Conservation (phyloP, 2,329 filamentous ascomycete species). For the Monosporascus sp. region DNA sequence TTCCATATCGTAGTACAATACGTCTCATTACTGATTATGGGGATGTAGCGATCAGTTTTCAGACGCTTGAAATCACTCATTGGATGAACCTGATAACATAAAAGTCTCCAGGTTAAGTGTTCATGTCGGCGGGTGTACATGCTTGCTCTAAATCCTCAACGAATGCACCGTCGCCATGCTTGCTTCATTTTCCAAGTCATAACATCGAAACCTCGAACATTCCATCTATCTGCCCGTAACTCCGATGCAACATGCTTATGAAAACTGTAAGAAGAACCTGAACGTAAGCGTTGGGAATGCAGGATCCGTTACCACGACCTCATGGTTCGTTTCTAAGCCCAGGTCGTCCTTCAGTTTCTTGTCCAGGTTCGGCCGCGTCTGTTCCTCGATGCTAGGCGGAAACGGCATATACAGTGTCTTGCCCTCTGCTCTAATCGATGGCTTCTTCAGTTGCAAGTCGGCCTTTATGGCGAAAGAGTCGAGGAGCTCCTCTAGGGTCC, state of each 20-base stretch:
- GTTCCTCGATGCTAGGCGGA: slow-evolving; percentile 74
- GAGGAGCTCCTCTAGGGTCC: slow-evolving; percentile 77
- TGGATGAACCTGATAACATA: too few relatives aligned
- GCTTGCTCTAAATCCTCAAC: too few relatives aligned
- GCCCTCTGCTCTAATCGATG: slow-evolving; percentile 71
- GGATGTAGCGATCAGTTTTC: too few relatives aligned
- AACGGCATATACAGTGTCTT: slow-evolving; percentile 89
- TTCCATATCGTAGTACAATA: too few relatives aligned
- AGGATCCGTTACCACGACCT: slow-evolving; percentile 90
- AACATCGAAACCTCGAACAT: too few relatives aligned
- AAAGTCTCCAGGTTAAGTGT: too few relatives aligned
- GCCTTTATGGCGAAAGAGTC: slow-evolving; percentile 78
- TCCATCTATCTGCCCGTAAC: background rate
- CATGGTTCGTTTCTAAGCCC: slow-evolving; percentile 69
- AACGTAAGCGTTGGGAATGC: slow-evolving; percentile 73
- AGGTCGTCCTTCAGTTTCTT: slow-evolving; percentile 70
- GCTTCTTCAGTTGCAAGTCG: slow-evolving; percentile 90
- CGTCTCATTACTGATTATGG: too few relatives aligned
- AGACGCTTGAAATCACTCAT: too few relatives aligned
- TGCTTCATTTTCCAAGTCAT: too few relatives aligned
- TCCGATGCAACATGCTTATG: slow-evolving; percentile 7
- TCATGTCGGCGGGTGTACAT: too few relatives aligned
- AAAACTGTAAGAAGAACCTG: slow-evolving; percentile 49
- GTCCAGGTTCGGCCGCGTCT: slow-evolving; percentile 76
- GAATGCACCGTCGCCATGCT: too few relatives aligned